Evolutionary conservation across 768 basidiomycete species (phyloP).

Genomic region (Termitomyces eurrhizus): DNA sequence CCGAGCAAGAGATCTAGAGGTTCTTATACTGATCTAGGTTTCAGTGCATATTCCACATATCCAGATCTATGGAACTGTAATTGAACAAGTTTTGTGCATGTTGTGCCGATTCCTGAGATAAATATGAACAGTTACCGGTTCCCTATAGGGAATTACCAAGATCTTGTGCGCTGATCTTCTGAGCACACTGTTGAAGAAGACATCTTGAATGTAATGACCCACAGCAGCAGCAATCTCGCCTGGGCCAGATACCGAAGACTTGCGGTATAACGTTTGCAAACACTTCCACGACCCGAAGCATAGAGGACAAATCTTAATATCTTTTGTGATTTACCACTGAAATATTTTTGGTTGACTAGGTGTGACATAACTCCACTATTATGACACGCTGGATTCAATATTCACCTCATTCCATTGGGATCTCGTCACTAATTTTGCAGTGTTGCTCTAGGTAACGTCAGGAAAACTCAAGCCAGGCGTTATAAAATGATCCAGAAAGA

Average conservation of each 20-base stretch:
- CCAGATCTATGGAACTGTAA: slow-evolving; percentile 5
- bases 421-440: too few species aligned
- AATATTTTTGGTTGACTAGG: too few species aligned
- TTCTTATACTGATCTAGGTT: not conserved
- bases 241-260: not conserved
- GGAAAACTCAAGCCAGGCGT: too few species aligned
- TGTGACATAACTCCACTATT: too few species aligned
- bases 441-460: too few species aligned
- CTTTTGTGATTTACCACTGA: not conserved
- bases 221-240: not conserved
- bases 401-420: too few species aligned
- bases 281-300: not conserved
- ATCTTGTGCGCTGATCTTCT: not conserved
- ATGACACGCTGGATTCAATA: too few species aligned
- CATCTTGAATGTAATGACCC: not conserved
- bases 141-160: not conserved
- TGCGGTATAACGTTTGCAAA: not conserved
- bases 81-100: slow-evolving; percentile 5
- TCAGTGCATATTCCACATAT: not conserved
- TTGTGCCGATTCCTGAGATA: slow-evolving; percentile 5
- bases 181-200: too few species aligned
- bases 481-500: not conserved
- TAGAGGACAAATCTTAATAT: not conserved
- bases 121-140: too few species aligned
- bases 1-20: too few species aligned